Evolutionary conservation across 1,284 basidiomycete genomes (phyloP), one percentile per base, ranked within the genome.

Genomic region (Fomitopsis palustris): DNA sequence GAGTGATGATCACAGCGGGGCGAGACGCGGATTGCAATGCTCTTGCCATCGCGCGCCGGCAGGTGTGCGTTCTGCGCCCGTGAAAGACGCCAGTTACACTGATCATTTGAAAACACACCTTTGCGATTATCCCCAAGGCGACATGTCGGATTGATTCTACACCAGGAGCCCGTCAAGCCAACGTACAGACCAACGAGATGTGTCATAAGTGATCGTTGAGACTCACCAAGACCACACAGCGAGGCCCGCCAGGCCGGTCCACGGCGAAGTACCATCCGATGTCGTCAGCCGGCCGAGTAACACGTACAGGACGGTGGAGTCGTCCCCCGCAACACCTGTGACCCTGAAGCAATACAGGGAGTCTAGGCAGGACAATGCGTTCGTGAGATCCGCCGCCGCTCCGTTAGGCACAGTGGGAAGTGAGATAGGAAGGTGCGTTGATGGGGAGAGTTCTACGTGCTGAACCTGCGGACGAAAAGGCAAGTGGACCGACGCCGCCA

Each of bases 171-270:
- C 21, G 42, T n/a, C 25, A 21, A 45, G 10, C 19, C 19, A 10
- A 21, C 42, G 49, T 12, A 31, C 33, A 31, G 14, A 53, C 31
- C 0, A 38, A 21, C 23, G 10, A 42, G 6, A 54, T 29, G 4
- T 47, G 23, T 21, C 23, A 14, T 1, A 1, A 31, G 10, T 4
- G 9, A 52, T 27, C n/a, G 5, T 3, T 0, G 14, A 14, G 21
- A 38, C 51, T 55, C 37, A 56, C 60, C 60, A 67, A 1, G 64
- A 56, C 57, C 61, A 51, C 23, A 71, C 58, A 2, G 69, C 68
- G 16, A 72, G 41, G 16, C 71, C 70, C 8, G 64, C 54, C 16
- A 72, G 59, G 6, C 68, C 69, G 0, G 61, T 61, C 69, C 70
- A 71, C 6, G 66, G 68, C 14, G 59, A 37, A 2, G 47, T 33